These are phyloP conservation scores for Populus hybrid DNA, from an alignment of 441 rosid genomes.

Conservation along the genomic window DNA sequence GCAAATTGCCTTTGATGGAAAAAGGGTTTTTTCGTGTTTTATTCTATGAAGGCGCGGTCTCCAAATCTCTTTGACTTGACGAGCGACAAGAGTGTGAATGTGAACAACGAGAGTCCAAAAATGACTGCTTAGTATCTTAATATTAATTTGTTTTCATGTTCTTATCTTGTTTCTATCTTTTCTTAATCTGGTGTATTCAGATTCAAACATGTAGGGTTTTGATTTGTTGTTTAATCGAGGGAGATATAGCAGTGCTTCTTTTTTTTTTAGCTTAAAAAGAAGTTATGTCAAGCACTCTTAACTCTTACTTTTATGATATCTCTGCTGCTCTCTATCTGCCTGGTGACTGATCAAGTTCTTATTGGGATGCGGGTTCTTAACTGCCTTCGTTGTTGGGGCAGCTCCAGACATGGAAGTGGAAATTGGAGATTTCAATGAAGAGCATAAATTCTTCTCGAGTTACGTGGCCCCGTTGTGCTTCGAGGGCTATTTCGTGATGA, in stretches of 20 bases:
- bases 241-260: constrained; percentile 28
- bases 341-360: background rate
- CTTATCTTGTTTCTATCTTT: constrained; percentile 4
- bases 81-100: constrained; percentile 30
- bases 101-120: constrained; percentile 29
- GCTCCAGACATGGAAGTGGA: background rate
- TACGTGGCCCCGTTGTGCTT: constrained; percentile 13
- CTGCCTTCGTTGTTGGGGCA: background rate
- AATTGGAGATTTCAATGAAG: constrained; percentile 19
- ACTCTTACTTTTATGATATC: background rate
- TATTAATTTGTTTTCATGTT: constrained; percentile 19
- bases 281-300: background rate
- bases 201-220: constrained; percentile 37
- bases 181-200: constrained; percentile 29
- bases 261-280: constrained; percentile 11
- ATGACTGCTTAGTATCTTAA: constrained; percentile 38
- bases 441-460: constrained; percentile 11
- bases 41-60: constrained; percentile 19
- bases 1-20: constrained; percentile 20
- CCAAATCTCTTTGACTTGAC: constrained; percentile 15
- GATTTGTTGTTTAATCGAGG: constrained; percentile 43
- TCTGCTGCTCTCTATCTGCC: background rate
- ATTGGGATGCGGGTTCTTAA: background rate
- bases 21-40: constrained; percentile 13
- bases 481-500: background rate